Evolutionary conservation across 805 yeast genomes (phyloP), one percentile per base, ranked within the genome.

Genomic region (Ogataea haglerorum): DNA sequence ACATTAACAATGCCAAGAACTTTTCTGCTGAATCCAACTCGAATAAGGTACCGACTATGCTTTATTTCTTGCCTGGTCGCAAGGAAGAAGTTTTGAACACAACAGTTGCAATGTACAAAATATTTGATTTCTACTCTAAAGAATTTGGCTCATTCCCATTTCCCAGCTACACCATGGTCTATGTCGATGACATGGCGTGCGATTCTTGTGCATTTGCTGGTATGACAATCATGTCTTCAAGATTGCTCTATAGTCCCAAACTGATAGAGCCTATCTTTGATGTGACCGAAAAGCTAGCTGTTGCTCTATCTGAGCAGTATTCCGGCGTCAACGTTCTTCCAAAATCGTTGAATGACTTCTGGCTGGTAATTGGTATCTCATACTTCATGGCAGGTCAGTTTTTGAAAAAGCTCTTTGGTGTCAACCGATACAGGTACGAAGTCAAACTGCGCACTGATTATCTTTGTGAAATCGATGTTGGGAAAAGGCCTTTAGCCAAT

Each of bases 81-180:
- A 73, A 67, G 42, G 69, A 73, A 31, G 62, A 75, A 57, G 81
- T 82, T 10, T 51, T 71, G 17, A 90, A 90, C 54, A 77, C 95
- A 0, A 84, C 95, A 23, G 67, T 85, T 7, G 83, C 89, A 34
- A 67, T 90, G 5, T 79, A 79, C 50, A 80, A 76, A 52, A 95
- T 95, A 0, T 70, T 93, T 54, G 95, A 89, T 45, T 89, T 74
- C 56, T 88, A 79, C 52, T 80, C 88, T 37, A 80, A 84, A 48
- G 96, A 90, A 51, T 93, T 83, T 60, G 96, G 97, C 5, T 85
- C 97, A 0, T 95, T 80, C 48, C 98, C 99, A 0, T 91, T 87
- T 56, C 78, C 88, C 13, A 80, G 93, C 17, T 89, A 83, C 54
- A 76, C 89, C 0, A 54, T 93, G 27, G 80, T 84, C 2, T 88